A percentile compares a stretch with the other conserved stretches of the same genome.
Conservation (phyloP, 257 asterid species). For the Solanum pinnatisectum region DNA sequence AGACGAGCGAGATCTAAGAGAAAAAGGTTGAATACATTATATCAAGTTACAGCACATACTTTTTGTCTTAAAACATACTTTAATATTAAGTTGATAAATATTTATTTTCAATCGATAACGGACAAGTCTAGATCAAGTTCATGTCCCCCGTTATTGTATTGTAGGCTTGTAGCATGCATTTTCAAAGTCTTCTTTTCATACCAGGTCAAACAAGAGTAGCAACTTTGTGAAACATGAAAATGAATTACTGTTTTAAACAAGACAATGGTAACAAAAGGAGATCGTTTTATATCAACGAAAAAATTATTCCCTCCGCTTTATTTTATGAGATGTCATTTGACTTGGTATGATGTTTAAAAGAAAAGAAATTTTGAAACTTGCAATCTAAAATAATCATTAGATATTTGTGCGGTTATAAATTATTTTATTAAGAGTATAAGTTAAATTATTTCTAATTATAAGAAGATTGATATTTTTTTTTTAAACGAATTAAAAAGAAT, state of each 20-base stretch:
- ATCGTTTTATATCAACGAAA: not conserved
- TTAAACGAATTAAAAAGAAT: too few relatives aligned
- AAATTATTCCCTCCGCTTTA: not conserved
- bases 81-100: not conserved
- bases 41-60: too few relatives aligned
- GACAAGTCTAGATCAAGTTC: not conserved
- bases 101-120: not conserved
- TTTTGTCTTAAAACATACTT: not conserved
- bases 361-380: accelerated
- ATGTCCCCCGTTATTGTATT: not conserved
- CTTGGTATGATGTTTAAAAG: too few relatives aligned
- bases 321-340: too few relatives aligned
- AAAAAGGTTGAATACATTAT: too few relatives aligned
- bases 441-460: too few relatives aligned
- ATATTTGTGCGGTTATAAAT: too few relatives aligned
- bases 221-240: not conserved
- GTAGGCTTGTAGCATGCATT: not conserved
- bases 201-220: not conserved
- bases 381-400: too few relatives aligned
- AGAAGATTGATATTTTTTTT: accelerated
- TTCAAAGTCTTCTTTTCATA: not conserved
- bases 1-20: accelerated
- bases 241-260: not conserved
- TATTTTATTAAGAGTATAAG: too few relatives aligned
- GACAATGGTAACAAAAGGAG: not conserved